Base-by-base conservation (phyloP, 208 protist genomes). In the Crithidia fasciculata region DNA sequence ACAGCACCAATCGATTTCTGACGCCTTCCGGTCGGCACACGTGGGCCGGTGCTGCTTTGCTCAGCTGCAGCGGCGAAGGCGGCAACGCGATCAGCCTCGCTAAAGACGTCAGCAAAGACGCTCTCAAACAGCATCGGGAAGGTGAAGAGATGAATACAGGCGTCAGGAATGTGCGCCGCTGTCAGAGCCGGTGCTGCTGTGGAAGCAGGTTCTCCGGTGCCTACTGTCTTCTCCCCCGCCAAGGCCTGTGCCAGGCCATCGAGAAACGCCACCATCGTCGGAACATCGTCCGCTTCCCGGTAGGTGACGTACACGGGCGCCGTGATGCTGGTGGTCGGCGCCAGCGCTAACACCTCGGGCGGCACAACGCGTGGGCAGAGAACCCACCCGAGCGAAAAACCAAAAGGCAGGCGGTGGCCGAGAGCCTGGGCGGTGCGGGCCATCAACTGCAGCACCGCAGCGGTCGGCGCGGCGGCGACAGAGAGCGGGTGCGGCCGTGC, bases 351-450 rank as follows among this genome's bases (percentile, higher is more conserved):
- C 37, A 53, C 15, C 12, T 49, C 63, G 36, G 72, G 36, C 19
- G 59, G 59, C 37, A 59, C 52, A 2, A 43, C 8, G 19, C 49
- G 63, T 5, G 55, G 76, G 36, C 39, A 62, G 43, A 84, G 60
- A 8, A 71, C 65, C 81, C 80, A 86, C 0, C 84, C 84, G 40
- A 89, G 75, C 2, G 84, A 88, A n/a, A 88, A 74, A 8, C 69
- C 70, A 6, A 76, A 58, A 9, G 56, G n/a, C 10, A 72, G n/a
- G 28, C 67, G 56, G 5, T 44, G 67, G 44, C 67, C 67, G 8
- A 72, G 44, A 12, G 58, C 67, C 37, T 55, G 56, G 0, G 56
- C 58, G 8, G 68, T 73, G 37, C 47, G 68, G 10, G 57, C 57
- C 47, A 73, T 63, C 15, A 73, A 45, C 45, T 5, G 8, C 47